These are phyloP conservation scores for Pisolithus albus DNA, from an alignment of 768 basidiomycete genomes.

Conservation along the genomic window DNA sequence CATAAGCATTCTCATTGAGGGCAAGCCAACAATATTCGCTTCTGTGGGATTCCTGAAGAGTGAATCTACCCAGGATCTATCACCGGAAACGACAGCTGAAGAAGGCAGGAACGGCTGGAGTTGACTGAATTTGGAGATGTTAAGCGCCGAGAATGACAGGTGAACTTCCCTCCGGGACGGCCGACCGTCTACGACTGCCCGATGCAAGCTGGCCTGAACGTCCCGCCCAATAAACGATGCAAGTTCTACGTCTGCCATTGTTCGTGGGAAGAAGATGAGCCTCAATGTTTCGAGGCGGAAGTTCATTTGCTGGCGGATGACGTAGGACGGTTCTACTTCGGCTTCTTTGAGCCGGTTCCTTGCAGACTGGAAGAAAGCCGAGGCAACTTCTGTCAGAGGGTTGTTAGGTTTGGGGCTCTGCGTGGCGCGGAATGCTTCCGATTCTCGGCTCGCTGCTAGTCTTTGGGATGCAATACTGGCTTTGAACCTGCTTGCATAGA, in stretches of 20 bases:
- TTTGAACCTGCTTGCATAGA: conserved; percentile 68
- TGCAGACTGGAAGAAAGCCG: conserved; percentile 74
- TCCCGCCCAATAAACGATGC: conserved; percentile 67
- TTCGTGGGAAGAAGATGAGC: conserved; percentile 71
- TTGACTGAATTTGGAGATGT: conserved; percentile 67
- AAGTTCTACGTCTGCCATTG: conserved; percentile 70
- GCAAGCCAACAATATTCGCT: conserved; percentile 72
- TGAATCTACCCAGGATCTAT: conserved; percentile 51
- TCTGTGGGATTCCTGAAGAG: conserved; percentile 58
- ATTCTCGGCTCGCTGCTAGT: conserved; percentile 73
- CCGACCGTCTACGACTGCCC: conserved; percentile 44
- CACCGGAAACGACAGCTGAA: conserved; percentile 34
- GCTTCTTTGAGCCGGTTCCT: conserved; percentile 64
- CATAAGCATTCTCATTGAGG: conserved; percentile 81
- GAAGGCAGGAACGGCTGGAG: conserved; percentile 42
- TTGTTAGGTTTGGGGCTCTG: conserved; percentile 71
- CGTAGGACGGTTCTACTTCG: conserved; percentile 50
- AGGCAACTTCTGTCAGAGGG: conserved; percentile 78
- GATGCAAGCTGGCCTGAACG: conserved; percentile 64
- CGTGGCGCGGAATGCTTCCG: conserved; percentile 67
- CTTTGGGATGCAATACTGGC: conserved; percentile 66
- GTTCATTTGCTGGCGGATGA: conserved; percentile 68
- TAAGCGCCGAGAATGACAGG: conserved; percentile 70
- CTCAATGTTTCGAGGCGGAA: conserved; percentile 59
- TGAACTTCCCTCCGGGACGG: conserved; percentile 59